A percentile compares a stretch with the other conserved stretches of the same genome.
These are phyloP conservation scores for Auxenochlorella pyrenoidosa DNA, from an alignment of 139 green algal species.

Conservation along the genomic window DNA sequence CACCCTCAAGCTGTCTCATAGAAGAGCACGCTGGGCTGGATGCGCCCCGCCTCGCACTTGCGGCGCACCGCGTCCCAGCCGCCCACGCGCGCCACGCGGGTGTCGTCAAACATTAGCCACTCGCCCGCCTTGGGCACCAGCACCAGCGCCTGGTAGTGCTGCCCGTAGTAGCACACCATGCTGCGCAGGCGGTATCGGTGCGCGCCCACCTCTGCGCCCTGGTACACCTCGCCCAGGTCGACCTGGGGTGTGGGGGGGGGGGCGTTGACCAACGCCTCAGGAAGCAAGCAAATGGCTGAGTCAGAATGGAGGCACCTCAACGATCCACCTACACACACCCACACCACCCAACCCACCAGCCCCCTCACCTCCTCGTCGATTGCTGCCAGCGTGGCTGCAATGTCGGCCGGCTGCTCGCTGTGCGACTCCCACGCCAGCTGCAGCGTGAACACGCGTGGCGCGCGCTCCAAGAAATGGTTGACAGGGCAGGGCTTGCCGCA, in stretches of 20 bases:
- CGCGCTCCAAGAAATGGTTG: background rate
- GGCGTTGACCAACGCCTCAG: too few species aligned
- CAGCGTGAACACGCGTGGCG: conserved; percentile 63
- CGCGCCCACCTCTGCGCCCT: background rate
- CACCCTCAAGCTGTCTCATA: background rate
- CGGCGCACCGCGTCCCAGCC: conserved; percentile 1
- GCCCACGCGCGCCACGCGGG: conserved; percentile 40
- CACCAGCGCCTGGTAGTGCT: conserved; percentile 70
- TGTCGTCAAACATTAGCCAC: conserved; percentile 87
- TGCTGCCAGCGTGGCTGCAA: conserved; percentile 39
- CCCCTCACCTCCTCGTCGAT: conserved; percentile 7
- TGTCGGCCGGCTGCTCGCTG: conserved; percentile 44
- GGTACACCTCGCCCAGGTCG: background rate
- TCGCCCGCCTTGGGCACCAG: conserved; percentile 38
- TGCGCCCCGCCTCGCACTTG: conserved; percentile 21
- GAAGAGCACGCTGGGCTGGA: conserved; percentile 25
- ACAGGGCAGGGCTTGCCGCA: background rate
- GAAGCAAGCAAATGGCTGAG: too few species aligned
- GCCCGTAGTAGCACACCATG: conserved; percentile 84
- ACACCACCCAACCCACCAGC: background rate
- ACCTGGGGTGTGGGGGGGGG: background rate
- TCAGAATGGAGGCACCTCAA: too few species aligned
- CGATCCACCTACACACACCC: too few species aligned
- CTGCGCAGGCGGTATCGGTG: conserved; percentile 57
- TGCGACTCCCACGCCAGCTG: conserved; percentile 66